Base-by-base conservation (phyloP, 176 grass and related monocot species). In the Oropetium thomaeum region DNA sequence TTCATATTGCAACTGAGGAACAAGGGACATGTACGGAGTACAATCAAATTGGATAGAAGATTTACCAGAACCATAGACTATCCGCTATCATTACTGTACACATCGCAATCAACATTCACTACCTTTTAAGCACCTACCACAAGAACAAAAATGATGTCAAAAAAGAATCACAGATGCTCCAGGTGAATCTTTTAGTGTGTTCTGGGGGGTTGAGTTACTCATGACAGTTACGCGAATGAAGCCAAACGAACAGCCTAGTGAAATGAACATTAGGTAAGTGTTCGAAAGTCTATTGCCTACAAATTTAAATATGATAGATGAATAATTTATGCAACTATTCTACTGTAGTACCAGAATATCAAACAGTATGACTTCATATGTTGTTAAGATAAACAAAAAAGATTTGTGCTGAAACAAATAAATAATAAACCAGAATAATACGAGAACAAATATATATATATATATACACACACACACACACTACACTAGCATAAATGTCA, bases 1-100 rank as follows among this genome's bases (percentile, higher is more conserved):
- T 51, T 42, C 74, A 83, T 69, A 87, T 87, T 83, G 74, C 45
- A 67, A 43, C 43, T 62, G 51, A 45, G 41, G 54, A 77, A 73
- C 61, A 43, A 49, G 42, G 70, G 32, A n/a, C 15, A 54, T 10
- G 51, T 79, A 83, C 4, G 25, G 74, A 72, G 43, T 72, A 72
- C 25, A 7, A 82, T 5, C 33, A 72, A 43, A 62, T 62, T 73
- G 19, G 2, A 19, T 73, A 31, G 26, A 83, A 53, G 42, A 42
- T 67, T 20, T 44, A 59, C 63, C 52, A 66, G 49, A 39, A 60
- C 25, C 68, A 54, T 55, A 79, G n/a, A n/a, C n/a, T n/a, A n/a
- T n/a, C n/a, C 54, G 74, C 16, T 5, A 3, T 19, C 30, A 35
- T 62, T 63, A 48, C 62, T 58, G 64, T n/a, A 73, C 26, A 41